Evolutionary conservation across 2,329 filamentous ascomycete genomes (phyloP), one percentile per base, ranked within the genome.

Genomic region (Neurospora sp.): DNA sequence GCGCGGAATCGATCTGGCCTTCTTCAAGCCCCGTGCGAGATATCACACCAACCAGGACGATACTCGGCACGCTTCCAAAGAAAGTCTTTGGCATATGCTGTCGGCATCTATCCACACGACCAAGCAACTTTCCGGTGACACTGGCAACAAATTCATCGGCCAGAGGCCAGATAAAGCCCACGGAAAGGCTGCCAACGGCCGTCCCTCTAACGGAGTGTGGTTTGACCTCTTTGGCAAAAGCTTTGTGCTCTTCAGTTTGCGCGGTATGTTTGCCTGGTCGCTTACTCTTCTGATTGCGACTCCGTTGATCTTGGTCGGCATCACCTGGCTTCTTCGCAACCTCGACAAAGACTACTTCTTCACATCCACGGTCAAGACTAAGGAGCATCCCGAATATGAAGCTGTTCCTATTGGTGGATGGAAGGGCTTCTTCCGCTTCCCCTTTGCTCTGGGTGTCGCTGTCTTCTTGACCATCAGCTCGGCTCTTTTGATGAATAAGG

Each of bases 1-100:
- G 77, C 90, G 95, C 68, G 96, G 96, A 1, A 84, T 98, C 52
- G 96, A 99, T 78, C 86, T 98, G 71, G 93, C 96, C 7, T 99
- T 98, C 80, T 95, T 93, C 82, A 88, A 90, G 73, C 95, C 95
- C 1, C 87, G 96, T 68, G 87, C 93, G 23, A 85, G 92, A 70
- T 99, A 99, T 76, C 96, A 99, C 78, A 98, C 95, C 0, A 87
- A 93, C 72, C 89, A 97, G 77, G 96, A 99, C 78, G 93, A 97
- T 77, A 85, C 90, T 2, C 88, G 87, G 46, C 93, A 97, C 79
- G 91, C 93, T 0, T 91, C 89, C n/a, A 80, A 80, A 71, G 81
- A 82, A 66, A 89, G 87, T 72, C 80, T 98, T 23, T 98, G 94
- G 94, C 94, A 98, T 79, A 98, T 99, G 96, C 84, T 99, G 43